Evolutionary conservation across 2,329 filamentous ascomycete species (phyloP).

Genomic region (Penicillium sp.): DNA sequence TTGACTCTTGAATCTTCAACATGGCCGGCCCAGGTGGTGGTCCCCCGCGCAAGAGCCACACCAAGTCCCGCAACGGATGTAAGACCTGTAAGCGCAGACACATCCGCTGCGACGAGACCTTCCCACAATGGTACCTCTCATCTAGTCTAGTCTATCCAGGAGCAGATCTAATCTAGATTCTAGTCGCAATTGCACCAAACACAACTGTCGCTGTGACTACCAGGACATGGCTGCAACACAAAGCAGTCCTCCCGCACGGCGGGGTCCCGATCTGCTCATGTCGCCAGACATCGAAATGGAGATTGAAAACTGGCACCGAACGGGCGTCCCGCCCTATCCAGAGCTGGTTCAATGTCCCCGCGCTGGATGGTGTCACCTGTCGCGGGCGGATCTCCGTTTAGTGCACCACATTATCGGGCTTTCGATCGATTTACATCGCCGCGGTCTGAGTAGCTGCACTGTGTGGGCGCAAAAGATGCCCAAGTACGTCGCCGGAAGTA

Average conservation of each 20-base stretch:
- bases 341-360: constrained; percentile 75
- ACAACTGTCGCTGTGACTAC: constrained; percentile 97
- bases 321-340: constrained; percentile 82
- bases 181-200: constrained; percentile 97
- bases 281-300: constrained; percentile 79
- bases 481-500: constrained; percentile 62
- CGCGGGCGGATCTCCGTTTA: constrained; percentile 77
- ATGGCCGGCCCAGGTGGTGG: constrained; percentile 96
- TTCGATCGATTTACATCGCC: constrained; percentile 75
- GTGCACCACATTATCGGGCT: constrained; percentile 89
- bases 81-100: constrained; percentile 97
- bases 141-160: constrained; percentile 17
- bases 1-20: not conserved
- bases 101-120: constrained; percentile 96
- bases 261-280: constrained; percentile 71
- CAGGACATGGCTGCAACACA: constrained; percentile 75
- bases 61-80: constrained; percentile 97
- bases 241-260: constrained; percentile 54
- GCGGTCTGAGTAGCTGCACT: constrained; percentile 79
- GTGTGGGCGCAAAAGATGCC: constrained; percentile 93
- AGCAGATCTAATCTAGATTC: constrained; percentile 15
- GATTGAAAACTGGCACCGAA: constrained; percentile 80
- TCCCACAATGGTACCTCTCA: constrained; percentile 82
- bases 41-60: constrained; percentile 88
- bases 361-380: constrained; percentile 71